These are phyloP conservation scores for Zygosaccharomyces pseudobailii DNA, from an alignment of 1,139 yeast species.

Conservation along the genomic window DNA sequence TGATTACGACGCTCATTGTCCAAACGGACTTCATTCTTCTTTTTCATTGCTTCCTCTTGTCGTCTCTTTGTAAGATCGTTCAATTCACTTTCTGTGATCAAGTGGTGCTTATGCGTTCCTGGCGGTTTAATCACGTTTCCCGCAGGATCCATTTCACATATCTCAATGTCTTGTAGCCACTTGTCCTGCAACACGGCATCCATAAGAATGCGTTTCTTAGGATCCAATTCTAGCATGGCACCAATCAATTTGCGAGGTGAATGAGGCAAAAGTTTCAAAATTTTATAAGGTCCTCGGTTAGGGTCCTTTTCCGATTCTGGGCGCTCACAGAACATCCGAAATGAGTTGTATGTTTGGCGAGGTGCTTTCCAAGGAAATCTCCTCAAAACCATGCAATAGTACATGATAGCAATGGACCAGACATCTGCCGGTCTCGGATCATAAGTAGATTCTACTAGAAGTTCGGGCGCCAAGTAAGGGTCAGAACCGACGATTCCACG, in stretches of 20 bases:
- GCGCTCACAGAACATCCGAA: conserved; percentile 39
- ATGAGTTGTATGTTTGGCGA: conserved; percentile 47
- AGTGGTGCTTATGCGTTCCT: conserved; percentile 48
- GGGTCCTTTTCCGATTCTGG: conserved; percentile 36
- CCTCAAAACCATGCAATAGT: conserved; percentile 65
- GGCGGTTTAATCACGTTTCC: conserved; percentile 23
- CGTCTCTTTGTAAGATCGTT: conserved; percentile 26
- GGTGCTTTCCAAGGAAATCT: conserved; percentile 82
- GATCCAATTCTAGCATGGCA: conserved; percentile 68
- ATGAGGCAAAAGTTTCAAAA: conserved; percentile 75
- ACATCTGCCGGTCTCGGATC: conserved; percentile 72
- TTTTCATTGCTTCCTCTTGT: conserved; percentile 10
- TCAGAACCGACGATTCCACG: conserved; percentile 78
- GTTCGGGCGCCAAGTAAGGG: conserved; percentile 78
- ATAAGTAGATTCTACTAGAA: conserved; percentile 44
- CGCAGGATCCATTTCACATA: conserved; percentile 38
- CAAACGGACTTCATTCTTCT: conserved; percentile 2
- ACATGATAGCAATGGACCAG: conserved; percentile 76
- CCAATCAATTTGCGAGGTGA: conserved; percentile 70
- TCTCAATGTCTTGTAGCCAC: conserved; percentile 52
- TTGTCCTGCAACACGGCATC: conserved; percentile 60
- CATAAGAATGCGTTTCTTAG: conserved; percentile 61
- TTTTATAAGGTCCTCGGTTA: conserved; percentile 62
- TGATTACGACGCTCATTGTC: conserved; percentile 5
- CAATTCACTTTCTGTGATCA: conserved; percentile 51